Evolutionary conservation across 345 rosid species (phyloP).

Genomic region (Populus ilicifolia): DNA sequence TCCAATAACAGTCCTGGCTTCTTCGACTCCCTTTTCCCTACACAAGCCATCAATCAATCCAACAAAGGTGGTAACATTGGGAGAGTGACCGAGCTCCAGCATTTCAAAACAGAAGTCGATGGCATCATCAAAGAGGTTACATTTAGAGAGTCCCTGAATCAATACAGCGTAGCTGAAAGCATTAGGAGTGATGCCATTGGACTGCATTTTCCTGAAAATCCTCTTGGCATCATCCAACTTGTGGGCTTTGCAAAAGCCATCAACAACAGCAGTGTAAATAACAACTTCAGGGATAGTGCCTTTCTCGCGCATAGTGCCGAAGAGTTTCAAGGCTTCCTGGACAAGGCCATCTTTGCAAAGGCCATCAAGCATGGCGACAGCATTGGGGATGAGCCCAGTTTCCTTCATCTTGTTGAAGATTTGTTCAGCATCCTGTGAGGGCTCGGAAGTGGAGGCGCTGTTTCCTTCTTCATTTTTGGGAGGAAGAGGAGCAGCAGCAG

Average conservation of each 20-base stretch:
- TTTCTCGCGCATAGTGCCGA: conserved; percentile 71
- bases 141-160: conserved; percentile 62
- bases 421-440: conserved; percentile 33
- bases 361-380: conserved; percentile 94
- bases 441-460: not conserved
- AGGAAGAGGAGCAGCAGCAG: not conserved
- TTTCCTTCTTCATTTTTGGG: not conserved
- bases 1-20: conserved; percentile 41
- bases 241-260: conserved; percentile 80
- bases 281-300: conserved; percentile 90
- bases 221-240: conserved; percentile 76
- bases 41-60: conserved; percentile 78
- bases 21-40: conserved; percentile 57
- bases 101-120: conserved; percentile 53
- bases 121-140: conserved; percentile 60
- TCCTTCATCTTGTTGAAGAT: conserved; percentile 86
- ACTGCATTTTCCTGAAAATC: conserved; percentile 78
- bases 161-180: conserved; percentile 60
- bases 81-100: conserved; percentile 90
- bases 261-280: conserved; percentile 86
- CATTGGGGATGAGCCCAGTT: conserved; percentile 84
- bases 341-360: conserved; percentile 90
- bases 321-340: conserved; percentile 89
- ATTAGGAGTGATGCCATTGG: conserved; percentile 60
- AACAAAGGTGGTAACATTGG: conserved; percentile 69